Base-by-base conservation (phyloP, 2,329 filamentous ascomycete genomes). In the Neobulgaria alba region DNA sequence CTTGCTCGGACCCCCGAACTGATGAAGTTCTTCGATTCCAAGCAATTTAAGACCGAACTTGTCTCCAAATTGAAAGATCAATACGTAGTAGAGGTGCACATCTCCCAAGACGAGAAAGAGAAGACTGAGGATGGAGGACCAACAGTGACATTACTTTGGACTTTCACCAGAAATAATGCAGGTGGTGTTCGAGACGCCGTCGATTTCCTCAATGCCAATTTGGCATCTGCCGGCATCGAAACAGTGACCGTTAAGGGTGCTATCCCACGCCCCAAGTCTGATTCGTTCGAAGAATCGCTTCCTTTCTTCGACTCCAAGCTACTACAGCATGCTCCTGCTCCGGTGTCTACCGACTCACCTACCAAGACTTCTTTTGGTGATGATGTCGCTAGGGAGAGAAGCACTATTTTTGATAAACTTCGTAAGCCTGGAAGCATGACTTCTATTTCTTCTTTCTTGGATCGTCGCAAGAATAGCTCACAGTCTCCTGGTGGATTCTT, bases 231-330 rank as follows among this genome's bases (percentile, higher is more conserved):
- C 34, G 85, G 85, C n/a, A 77, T 95, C n/a, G 87, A 96, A 55
- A 76, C 82, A 8, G 85, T 76, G 42, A 81, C 88, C 31, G 80
- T 96, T 57, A 93, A 93, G 63, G 92, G 92, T 38, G 82, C 87
- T n/a, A 92, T 96, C 50, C 88, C 90, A 15, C 84, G 92, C n/a
- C 92, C 92, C 48, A 95, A 96, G 68, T 96, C 92, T 1, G 92
- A 98, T 62, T 95, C 92, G 0, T 98, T 98, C 51, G 92, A 98
- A 61, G 90, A 98, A 55, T 94, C 90, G 5, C 73, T 96, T 38
- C 90, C 89, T 42, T 96, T 89, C 67, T 98, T 98, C 58, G 86
- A 95, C 60, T 95, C 90, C 2, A 96, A 95, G 67, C 75, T 98
- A 33, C 75, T 98, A 39, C 92, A 96, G 63, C 88, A 93, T 56